A percentile compares a stretch with the other conserved stretches of the same genome.
Evolutionary conservation across 2,329 filamentous ascomycete species (phyloP).

Genomic region (Pseudocercospora pini-densiflorae): DNA sequence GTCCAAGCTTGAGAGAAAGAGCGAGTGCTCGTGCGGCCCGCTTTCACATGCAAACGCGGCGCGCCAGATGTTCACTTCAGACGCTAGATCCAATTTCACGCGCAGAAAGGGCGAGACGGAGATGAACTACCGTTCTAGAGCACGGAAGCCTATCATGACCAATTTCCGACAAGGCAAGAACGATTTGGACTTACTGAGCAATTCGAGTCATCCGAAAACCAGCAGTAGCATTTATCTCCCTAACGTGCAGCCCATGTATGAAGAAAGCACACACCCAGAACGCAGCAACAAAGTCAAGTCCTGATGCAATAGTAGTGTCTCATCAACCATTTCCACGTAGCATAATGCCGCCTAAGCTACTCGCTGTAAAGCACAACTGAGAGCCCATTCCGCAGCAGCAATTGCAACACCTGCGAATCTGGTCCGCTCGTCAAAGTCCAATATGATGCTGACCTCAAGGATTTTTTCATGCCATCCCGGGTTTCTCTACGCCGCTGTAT

Average conservation of each 20-base stretch:
- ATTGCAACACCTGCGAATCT: conserved; percentile 8
- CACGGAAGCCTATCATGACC: background rate
- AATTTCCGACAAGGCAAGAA: background rate
- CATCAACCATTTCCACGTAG: conserved; percentile 21
- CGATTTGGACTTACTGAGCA: background rate
- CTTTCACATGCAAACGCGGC: background rate
- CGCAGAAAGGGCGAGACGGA: background rate
- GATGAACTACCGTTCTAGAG: background rate
- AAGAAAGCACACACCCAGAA: conserved; percentile 8
- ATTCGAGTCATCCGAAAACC: background rate
- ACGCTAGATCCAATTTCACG: background rate
- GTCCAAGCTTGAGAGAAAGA: too few species aligned
- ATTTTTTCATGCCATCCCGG: conserved; percentile 21
- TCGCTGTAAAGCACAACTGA: conserved; percentile 14
- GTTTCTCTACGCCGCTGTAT: conserved; percentile 11
- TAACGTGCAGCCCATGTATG: conserved; percentile 22
- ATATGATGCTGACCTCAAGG: conserved; percentile 19
- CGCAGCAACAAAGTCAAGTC: conserved; percentile 7
- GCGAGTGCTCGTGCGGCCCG: background rate
- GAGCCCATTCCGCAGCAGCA: conserved; percentile 9
- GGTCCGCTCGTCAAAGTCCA: conserved; percentile 10
- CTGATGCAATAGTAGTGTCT: conserved; percentile 23
- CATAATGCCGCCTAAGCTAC: conserved; percentile 24
- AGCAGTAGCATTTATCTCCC: conserved; percentile 18
- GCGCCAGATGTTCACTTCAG: background rate